These are phyloP conservation scores for Termitomyces eurrhizus DNA, from an alignment of 768 basidiomycete species.

Conservation along the genomic window DNA sequence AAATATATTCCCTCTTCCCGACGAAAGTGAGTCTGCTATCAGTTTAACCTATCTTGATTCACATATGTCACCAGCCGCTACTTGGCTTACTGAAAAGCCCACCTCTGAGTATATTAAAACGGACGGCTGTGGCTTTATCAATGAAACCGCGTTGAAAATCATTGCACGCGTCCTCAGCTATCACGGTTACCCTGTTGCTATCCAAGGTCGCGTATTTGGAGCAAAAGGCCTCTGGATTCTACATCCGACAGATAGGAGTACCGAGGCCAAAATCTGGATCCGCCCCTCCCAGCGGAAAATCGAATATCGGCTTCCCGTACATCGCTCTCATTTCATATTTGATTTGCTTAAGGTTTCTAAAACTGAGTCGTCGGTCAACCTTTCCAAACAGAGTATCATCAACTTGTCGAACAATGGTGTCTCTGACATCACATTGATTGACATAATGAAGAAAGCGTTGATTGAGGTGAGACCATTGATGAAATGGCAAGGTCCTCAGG, in stretches of 20 bases:
- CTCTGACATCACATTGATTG: conserved; percentile 34
- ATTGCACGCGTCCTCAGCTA: conserved; percentile 37
- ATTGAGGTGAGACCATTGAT: conserved; percentile 44
- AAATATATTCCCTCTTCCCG: neutral
- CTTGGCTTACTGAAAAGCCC: conserved; percentile 33
- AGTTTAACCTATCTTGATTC: neutral
- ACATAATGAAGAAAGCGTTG: conserved; percentile 49
- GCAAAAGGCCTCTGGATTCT: conserved; percentile 60
- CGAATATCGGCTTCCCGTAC: conserved; percentile 26
- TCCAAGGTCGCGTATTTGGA: conserved; percentile 58
- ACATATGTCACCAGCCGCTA: conserved; percentile 28
- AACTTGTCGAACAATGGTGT: conserved; percentile 64
- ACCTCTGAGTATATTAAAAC: conserved; percentile 62
- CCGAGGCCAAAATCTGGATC: conserved; percentile 53
- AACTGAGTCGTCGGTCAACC: conserved; percentile 32
- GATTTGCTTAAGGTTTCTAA: conserved; percentile 55
- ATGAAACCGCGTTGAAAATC: conserved; percentile 42
- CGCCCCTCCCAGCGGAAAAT: conserved; percentile 63
- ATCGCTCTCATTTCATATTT: conserved; percentile 53
- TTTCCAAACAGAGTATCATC: conserved; percentile 55
- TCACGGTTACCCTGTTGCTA: conserved; percentile 41
- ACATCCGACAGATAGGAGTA: conserved; percentile 41
- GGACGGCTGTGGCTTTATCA: conserved; percentile 73
- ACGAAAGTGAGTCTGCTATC: neutral
- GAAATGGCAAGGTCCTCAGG: conserved; percentile 44